Evolutionary conservation across 106 monocot genomes (phyloP).

Genomic region (Agapanthus africanus): DNA sequence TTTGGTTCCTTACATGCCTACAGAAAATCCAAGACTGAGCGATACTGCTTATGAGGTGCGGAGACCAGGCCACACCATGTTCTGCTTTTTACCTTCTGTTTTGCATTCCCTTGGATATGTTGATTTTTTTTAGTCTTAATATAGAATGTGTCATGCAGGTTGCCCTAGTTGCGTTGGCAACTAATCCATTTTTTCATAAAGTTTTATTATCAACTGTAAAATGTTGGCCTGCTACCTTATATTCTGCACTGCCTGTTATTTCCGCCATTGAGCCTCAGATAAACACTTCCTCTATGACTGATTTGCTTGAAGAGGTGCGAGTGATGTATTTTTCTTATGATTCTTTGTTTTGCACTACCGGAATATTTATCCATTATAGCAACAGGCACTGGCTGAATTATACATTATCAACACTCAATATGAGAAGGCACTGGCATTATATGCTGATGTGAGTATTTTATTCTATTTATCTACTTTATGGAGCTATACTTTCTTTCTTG

Average conservation of each 20-base stretch:
- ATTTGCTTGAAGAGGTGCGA: constrained; percentile 76
- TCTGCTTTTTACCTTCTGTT: too few species aligned
- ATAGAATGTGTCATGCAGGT: constrained; percentile 43
- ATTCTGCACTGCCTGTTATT: constrained; percentile 79
- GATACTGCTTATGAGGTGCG: constrained; percentile 94
- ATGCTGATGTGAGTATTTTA: constrained; percentile 86
- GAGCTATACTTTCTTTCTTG: neutral
- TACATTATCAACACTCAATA: constrained; percentile 78
- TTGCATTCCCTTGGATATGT: neutral
- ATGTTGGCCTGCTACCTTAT: constrained; percentile 72
- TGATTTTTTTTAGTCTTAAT: too few species aligned
- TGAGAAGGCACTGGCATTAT: constrained; percentile 75
- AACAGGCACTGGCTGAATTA: constrained; percentile 84
- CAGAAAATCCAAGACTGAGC: constrained; percentile 72
- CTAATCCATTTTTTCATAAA: constrained; percentile 76
- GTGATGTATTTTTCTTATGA: neutral
- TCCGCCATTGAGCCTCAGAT: constrained; percentile 95
- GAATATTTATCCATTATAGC: too few species aligned
- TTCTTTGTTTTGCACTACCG: constrained; percentile 3
- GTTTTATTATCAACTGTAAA: constrained; percentile 78
- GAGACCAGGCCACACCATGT: neutral
- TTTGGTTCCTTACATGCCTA: constrained; percentile 95
- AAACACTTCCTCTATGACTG: constrained; percentile 65
- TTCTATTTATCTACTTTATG: constrained; percentile 2
- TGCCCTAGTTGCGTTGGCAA: constrained; percentile 90